These are phyloP conservation scores for Silene coronaria DNA, from an alignment of 179 eudicot species.

Conservation along the genomic window DNA sequence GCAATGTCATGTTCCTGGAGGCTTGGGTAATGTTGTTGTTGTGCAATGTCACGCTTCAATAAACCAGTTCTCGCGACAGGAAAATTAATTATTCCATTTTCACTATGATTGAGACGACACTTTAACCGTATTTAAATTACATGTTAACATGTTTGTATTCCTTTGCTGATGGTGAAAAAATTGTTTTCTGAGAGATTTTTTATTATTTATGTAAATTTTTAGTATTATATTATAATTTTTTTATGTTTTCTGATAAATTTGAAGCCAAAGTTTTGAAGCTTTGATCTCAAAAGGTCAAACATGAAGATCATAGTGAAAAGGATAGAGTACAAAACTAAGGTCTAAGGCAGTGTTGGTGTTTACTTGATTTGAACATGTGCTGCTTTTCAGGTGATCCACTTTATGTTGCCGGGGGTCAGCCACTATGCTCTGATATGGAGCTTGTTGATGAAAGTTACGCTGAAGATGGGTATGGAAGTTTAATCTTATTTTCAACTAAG, in stretches of 20 bases:
- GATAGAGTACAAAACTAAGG: background rate
- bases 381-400: slow-evolving; percentile 80
- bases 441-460: slow-evolving; percentile 52
- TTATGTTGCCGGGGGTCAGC: slow-evolving; percentile 74
- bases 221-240: no score
- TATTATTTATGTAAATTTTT: no score
- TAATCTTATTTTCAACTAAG: slow-evolving; percentile 6
- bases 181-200: no score
- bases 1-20: no score
- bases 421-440: slow-evolving; percentile 48
- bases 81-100: background rate
- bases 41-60: background rate
- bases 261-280: background rate
- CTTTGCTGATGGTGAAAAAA: background rate
- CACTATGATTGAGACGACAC: background rate
- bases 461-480: slow-evolving; percentile 64
- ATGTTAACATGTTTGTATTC: background rate
- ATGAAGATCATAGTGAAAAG: background rate
- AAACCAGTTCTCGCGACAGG: background rate
- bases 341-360: background rate
- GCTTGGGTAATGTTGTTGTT: no score
- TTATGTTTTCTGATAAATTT: background rate
- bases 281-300: background rate
- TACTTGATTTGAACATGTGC: background rate
- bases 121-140: no score